These are phyloP conservation scores for Metschnikowia sp. DNA, from an alignment of 805 yeast species.

Conservation along the genomic window DNA sequence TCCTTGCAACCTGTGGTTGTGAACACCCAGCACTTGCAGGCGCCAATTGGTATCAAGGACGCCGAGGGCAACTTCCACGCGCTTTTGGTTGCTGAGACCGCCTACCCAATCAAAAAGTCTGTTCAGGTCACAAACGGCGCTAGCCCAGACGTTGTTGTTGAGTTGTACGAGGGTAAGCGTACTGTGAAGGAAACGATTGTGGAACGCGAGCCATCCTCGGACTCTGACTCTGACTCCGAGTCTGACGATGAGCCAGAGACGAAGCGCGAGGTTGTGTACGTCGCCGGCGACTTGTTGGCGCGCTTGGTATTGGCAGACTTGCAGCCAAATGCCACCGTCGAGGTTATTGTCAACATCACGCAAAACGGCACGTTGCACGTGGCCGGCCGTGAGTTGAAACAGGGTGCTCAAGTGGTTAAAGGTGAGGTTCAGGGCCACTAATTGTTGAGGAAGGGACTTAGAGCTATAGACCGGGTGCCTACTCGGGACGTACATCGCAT, in stretches of 20 bases:
- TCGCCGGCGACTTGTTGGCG: slow-evolving; percentile 72
- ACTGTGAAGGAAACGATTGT: slow-evolving; percentile 77
- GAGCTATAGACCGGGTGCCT: no score
- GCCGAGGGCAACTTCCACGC: slow-evolving; percentile 71
- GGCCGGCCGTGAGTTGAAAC: slow-evolving; percentile 63
- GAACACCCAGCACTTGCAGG: slow-evolving; percentile 81
- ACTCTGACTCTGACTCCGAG: slow-evolving; percentile 46
- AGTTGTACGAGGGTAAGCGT: slow-evolving; percentile 82
- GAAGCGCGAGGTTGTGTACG: slow-evolving; percentile 67
- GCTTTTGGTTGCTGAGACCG: slow-evolving; percentile 76
- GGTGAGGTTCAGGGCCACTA: slow-evolving; percentile 40
- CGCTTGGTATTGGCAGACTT: slow-evolving; percentile 73
- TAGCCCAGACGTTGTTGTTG: slow-evolving; percentile 56
- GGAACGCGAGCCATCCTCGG: slow-evolving; percentile 53
- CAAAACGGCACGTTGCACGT: slow-evolving; percentile 63
- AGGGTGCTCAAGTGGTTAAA: slow-evolving; percentile 53
- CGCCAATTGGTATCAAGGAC: slow-evolving; percentile 81
- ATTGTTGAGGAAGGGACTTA: not conserved
- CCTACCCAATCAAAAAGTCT: slow-evolving; percentile 84
- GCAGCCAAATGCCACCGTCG: slow-evolving; percentile 62
- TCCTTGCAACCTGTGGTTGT: slow-evolving; percentile 79
- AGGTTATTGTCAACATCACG: slow-evolving; percentile 62
- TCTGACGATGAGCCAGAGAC: slow-evolving; percentile 90
- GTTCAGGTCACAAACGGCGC: slow-evolving; percentile 60
- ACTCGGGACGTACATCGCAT: no score